These are phyloP conservation scores for Coemansia sp. DNA, from an alignment of 192 early-diverging fungal genomes.

Conservation along the genomic window DNA sequence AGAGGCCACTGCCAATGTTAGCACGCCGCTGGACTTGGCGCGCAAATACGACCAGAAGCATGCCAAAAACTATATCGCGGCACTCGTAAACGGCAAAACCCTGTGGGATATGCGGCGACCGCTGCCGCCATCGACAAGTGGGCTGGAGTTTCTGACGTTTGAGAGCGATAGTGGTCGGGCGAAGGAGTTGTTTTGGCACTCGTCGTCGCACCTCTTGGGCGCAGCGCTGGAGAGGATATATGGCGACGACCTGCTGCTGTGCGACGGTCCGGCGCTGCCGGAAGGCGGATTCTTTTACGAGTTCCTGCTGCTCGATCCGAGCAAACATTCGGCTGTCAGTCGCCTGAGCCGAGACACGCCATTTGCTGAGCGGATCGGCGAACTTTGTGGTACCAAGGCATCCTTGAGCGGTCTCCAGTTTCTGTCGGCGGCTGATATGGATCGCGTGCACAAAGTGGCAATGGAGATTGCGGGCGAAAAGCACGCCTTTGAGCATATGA, in stretches of 20 bases:
- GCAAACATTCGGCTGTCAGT: conserved; percentile 4
- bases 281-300: conserved; percentile 82
- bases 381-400: conserved; percentile 15
- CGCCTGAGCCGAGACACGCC: conserved; percentile 6
- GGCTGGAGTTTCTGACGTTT: conserved; percentile 49
- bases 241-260: conserved; percentile 65
- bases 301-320: conserved; percentile 56
- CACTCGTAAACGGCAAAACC: conserved; percentile 49
- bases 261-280: conserved; percentile 69
- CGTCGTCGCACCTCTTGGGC: conserved; percentile 71
- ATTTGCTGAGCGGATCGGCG: conserved; percentile 25
- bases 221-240: conserved; percentile 70
- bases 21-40: conserved; percentile 57
- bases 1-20: conserved; percentile 3
- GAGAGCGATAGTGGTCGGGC: conserved; percentile 38
- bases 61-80: conserved; percentile 53
- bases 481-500: conserved; percentile 64
- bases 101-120: conserved; percentile 59
- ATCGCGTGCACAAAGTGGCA: conserved; percentile 54
- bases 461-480: conserved; percentile 56
- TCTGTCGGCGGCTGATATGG: conserved; percentile 55
- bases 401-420: conserved; percentile 38
- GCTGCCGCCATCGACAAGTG: conserved; percentile 23
- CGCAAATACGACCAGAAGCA: conserved; percentile 45
- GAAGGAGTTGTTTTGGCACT: conserved; percentile 64